Conservation (phyloP, 1,284 basidiomycete genomes). For the Malassezia brasiliensis region DNA sequence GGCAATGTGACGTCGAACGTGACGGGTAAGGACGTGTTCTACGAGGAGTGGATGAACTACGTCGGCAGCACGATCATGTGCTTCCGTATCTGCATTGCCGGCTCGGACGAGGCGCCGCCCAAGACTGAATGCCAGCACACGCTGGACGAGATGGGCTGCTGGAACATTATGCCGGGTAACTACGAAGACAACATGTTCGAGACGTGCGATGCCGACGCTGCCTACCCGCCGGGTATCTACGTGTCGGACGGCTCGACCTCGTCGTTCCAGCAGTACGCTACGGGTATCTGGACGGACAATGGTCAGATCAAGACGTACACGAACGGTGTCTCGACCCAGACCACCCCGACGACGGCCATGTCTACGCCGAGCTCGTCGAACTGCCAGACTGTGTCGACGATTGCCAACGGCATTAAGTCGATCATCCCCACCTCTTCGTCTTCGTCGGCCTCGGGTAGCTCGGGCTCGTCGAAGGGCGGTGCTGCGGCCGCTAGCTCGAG, state of each 20-base stretch:
- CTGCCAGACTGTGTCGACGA: conserved; percentile 29
- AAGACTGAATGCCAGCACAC: conserved; percentile 42
- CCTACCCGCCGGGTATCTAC: conserved; percentile 47
- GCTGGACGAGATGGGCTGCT: conserved; percentile 45
- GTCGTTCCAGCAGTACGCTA: conserved; percentile 43
- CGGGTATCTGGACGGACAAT: conserved; percentile 24
- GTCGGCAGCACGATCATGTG: conserved; percentile 39
- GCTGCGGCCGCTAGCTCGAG: neutral
- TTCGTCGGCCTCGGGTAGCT: neutral
- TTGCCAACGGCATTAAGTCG: conserved; percentile 38
- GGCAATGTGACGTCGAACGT: conserved; percentile 54
- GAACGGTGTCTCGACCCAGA: conserved; percentile 33
- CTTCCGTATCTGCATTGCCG: conserved; percentile 47
- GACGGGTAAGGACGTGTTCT: conserved; percentile 51
- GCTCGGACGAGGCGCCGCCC: conserved; percentile 28
- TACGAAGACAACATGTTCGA: conserved; percentile 39
- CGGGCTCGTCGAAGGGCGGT: neutral
- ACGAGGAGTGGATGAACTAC: conserved; percentile 54
- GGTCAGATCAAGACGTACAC: conserved; percentile 34
- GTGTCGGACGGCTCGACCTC: conserved; percentile 33
- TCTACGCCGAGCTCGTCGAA: conserved; percentile 40
- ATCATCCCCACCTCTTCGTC: conserved; percentile 17
- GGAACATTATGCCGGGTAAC: conserved; percentile 49
- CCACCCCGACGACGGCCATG: conserved; percentile 39
- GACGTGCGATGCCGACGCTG: conserved; percentile 45